These are phyloP conservation scores for Gonium pectorale DNA, from an alignment of 139 green algal genomes.

Conservation along the genomic window DNA sequence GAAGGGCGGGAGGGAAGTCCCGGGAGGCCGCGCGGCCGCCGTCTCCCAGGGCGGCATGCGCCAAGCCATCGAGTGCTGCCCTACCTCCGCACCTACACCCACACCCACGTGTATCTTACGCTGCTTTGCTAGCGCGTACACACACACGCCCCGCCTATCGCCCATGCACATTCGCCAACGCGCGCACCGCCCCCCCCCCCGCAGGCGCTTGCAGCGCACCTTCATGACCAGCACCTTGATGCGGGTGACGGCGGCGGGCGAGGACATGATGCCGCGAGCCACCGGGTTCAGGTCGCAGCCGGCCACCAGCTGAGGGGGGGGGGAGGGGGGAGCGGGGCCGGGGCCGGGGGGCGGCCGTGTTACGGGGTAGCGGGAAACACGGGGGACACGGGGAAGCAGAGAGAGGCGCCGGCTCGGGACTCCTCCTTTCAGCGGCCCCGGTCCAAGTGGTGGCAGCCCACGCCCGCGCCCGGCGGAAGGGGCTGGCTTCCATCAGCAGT, in stretches of 20 bases:
- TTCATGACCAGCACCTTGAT: slow-evolving; percentile 29
- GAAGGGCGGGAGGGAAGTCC: no score
- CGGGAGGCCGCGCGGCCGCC: no score
- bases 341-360: not conserved
- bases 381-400: not conserved
- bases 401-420: no score
- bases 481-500: not conserved
- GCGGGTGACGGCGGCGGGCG: slow-evolving; percentile 18
- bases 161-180: no score
- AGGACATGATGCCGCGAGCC: slow-evolving; percentile 29
- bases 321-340: not conserved
- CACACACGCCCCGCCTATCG: no score
- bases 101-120: no score
- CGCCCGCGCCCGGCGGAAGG: not conserved
- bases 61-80: no score
- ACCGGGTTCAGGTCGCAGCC: slow-evolving; percentile 46
- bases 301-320: slow-evolving; percentile 9
- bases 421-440: no score
- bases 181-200: no score
- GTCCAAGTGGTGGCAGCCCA: not conserved
- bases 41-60: no score
- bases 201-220: not conserved
- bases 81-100: no score
- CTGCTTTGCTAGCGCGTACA: no score
- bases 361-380: not conserved